Evolutionary conservation across 78 protist genomes (phyloP).

Genomic region (Cavenderia fasciculata): DNA sequence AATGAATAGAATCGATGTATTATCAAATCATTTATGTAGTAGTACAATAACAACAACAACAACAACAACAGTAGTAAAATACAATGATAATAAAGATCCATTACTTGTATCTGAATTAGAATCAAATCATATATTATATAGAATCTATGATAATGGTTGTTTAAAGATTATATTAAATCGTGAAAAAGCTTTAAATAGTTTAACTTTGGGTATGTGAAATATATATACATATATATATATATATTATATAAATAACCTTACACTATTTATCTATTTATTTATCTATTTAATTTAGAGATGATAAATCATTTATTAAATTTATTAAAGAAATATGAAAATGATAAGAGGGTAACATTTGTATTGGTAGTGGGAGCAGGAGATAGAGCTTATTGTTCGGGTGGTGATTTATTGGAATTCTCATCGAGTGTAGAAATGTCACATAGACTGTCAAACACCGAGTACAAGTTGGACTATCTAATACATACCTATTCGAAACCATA

Average conservation of each 20-base stretch:
- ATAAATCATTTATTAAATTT: background rate
- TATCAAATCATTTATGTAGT: too few relatives aligned
- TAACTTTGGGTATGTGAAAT: background rate
- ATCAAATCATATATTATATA: slow-evolving; percentile 4
- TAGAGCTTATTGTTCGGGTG: slow-evolving; percentile 58
- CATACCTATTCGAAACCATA: slow-evolving; percentile 50
- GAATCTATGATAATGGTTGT: slow-evolving; percentile 40
- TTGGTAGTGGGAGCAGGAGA: background rate
- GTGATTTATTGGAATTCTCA: slow-evolving; percentile 28
- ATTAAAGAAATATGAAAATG: slow-evolving; percentile 2
- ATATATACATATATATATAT: background rate
- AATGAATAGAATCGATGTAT: too few relatives aligned
- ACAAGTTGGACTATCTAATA: slow-evolving; percentile 31
- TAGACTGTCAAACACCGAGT: slow-evolving; percentile 11
- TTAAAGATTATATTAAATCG: slow-evolving; percentile 48
- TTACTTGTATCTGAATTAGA: too few relatives aligned
- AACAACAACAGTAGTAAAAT: too few relatives aligned
- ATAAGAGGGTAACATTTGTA: slow-evolving; percentile 18
- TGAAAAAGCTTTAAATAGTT: slow-evolving; percentile 32
- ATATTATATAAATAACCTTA: too few relatives aligned
- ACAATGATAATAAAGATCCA: too few relatives aligned
- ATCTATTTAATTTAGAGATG: slow-evolving; percentile 14
- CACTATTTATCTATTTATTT: background rate
- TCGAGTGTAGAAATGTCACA: background rate
- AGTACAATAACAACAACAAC: too few relatives aligned